Percentiles rank a stretch among this genome's conserved stretches.
Evolutionary conservation across 1,284 basidiomycete species (phyloP).

Genomic region (Tilletia indica): DNA sequence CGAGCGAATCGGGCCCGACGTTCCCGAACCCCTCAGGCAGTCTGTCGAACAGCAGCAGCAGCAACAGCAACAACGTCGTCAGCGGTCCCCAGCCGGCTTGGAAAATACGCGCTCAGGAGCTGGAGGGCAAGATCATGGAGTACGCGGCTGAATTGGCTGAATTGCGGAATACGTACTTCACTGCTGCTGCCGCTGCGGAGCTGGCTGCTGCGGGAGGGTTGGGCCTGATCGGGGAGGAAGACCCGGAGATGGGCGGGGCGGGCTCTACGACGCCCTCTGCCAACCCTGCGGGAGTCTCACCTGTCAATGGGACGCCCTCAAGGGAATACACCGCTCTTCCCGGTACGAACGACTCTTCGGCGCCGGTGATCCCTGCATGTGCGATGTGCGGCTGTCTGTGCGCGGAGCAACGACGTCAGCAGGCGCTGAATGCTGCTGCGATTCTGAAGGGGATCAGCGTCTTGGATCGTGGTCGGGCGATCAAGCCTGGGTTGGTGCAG

Average conservation of each 20-base stretch:
- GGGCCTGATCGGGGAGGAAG: neutral
- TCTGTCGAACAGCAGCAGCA: neutral
- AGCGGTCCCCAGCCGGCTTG: neutral
- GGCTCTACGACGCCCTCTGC: no score
- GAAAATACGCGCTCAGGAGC: constrained; percentile 12
- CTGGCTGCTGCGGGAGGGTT: neutral
- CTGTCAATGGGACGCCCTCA: neutral
- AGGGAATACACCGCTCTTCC: no score
- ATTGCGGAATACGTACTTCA: constrained; percentile 14
- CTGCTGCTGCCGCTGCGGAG: neutral
- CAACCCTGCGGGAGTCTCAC: no score
- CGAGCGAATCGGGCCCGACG: no score
- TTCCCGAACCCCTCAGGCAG: no score
- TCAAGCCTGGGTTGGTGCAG: constrained; percentile 28
- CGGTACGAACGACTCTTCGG: neutral
- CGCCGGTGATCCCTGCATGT: constrained; percentile 23
- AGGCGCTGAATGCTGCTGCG: constrained; percentile 42
- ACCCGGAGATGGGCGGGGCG: no score
- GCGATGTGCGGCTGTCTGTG: constrained; percentile 38
- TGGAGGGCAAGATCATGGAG: constrained; percentile 35
- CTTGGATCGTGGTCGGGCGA: constrained; percentile 36
- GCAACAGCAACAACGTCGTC: neutral
- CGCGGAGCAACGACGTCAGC: constrained; percentile 36
- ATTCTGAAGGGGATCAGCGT: constrained; percentile 41
- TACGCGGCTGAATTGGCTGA: constrained; percentile 31